Base-by-base conservation (phyloP, 345 rosid genomes). In the Eucalyptus erythrocorys region DNA sequence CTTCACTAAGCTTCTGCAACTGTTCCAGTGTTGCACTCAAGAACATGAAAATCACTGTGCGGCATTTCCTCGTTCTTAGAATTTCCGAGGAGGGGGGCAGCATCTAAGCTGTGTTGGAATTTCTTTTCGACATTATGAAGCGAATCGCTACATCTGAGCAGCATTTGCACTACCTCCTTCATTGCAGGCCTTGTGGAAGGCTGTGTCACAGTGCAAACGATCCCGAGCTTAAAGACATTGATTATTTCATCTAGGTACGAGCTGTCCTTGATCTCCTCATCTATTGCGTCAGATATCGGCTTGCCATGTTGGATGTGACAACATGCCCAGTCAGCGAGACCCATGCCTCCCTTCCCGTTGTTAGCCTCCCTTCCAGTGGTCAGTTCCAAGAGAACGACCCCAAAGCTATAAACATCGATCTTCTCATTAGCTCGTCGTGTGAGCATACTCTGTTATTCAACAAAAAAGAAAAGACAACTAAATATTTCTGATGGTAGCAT, bases 271-370 rank as follows among this genome's bases (percentile, higher is more conserved):
- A 94, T 87, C 64, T 91, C 94, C 43, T 79, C 76, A 40, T 94
- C 96, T 42, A 95, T 43, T 34, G 91, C 93, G 64, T 92, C 91
- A 2, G 7, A 89, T 26, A 93, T 84, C 11, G 88, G 91, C 7
- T 85, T 90, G 32, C 91, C 91, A 53, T 90, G 92, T 66, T 90
- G 91, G 24, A 87, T 57, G 81, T 90, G 93, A 34, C 82, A 89
- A 93, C 95, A 92, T 1, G 96, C 94, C 97, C 97, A 95, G 68
- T 92, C 92, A 34, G 96, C 94, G 1, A 94, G 95, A 85, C 93
- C 88, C 26, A 91, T 90, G 76, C 94, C 88, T 87, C 93, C 95
- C 49, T 93, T 94, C 45, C 95, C 96, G 11, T 53, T 10, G 11
- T 89, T 92, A 10, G 96, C 91, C 87, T 93, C 91, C 87, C 88